Base-by-base conservation (phyloP, 441 rosid species). In the Biscutella laevigata region DNA sequence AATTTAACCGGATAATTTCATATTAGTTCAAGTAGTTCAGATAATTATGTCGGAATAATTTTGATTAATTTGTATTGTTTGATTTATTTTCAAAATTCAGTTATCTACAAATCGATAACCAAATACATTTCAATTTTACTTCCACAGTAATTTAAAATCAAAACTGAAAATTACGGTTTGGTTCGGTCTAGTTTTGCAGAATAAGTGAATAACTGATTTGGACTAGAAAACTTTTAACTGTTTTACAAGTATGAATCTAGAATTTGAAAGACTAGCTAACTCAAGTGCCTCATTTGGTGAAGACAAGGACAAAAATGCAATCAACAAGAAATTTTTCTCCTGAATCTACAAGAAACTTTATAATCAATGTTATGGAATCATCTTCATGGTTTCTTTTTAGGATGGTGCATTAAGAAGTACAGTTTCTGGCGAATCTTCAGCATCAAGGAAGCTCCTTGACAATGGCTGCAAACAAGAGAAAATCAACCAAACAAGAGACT, bases 381-480 rank as follows among this genome's bases (percentile, higher is more conserved):
- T 66, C 44, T 52, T 27, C 46, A 33, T 33, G 30, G 40, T n/a
- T n/a, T n/a, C 15, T 46, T n/a, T 22, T 48, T 54, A 67, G 24
- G 67, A 32, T 49, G 81, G 55, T 33, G 68, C 71, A 50, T 71
- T 67, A 48, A 84, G 64, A 44, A 77, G 67, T 27, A 74, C 74
- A 52, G 73, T 66, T 74, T 70, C 88, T 4, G 80, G 52, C 21
- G 80, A 72, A 68, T 67, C 77, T 12, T 75, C 80, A 0, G 60
- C 73, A 7, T 79, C 92, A 48, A 83, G 92, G 64, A 79, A 82
- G 73, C 71, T 66, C 71, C 76, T 75, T 45, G 84, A 73, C 48
- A 73, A 68, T 9, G 80, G 70, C 96, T 83, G 81, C 42, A 73
- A 14, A 67, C 62, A 54, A 2, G 33, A 57, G 39, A 13, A 56